Conservation (phyloP, 2,329 filamentous ascomycete species). For the Parastagonospora nodorum region DNA sequence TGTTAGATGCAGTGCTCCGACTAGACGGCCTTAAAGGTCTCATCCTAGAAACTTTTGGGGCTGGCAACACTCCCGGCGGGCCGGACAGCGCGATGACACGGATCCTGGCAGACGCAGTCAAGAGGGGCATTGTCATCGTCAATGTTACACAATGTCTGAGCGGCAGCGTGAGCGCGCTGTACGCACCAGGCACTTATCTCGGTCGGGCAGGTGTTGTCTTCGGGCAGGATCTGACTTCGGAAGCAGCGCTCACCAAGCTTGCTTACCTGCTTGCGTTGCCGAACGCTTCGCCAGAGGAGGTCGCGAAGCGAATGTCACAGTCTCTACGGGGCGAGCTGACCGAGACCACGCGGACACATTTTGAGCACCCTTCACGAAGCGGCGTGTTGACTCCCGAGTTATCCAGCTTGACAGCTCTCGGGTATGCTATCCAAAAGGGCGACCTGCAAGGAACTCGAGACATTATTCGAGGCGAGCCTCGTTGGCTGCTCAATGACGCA, state of each 20-base stretch:
- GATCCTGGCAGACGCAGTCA: conserved; percentile 76
- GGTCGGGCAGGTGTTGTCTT: conserved; percentile 86
- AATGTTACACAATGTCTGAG: conserved; percentile 86
- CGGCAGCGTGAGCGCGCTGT: conserved; percentile 48
- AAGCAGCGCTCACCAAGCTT: conserved; percentile 89
- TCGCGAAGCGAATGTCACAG: conserved; percentile 72
- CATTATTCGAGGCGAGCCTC: conserved; percentile 69
- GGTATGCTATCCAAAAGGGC: conserved; percentile 77
- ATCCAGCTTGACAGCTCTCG: conserved; percentile 74
- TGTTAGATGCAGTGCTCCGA: conserved; percentile 83
- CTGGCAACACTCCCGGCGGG: conserved; percentile 86
- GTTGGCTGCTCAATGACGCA: conserved; percentile 71
- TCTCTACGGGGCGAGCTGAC: conserved; percentile 87
- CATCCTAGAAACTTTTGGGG: conserved; percentile 89
- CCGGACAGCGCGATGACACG: conserved; percentile 78
- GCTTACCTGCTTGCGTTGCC: conserved; percentile 80
- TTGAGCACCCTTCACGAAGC: conserved; percentile 72
- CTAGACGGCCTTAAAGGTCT: conserved; percentile 79
- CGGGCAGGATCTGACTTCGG: conserved; percentile 85
- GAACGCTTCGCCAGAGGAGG: conserved; percentile 65
- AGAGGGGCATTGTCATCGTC: conserved; percentile 81
- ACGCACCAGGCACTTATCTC: conserved; percentile 63
- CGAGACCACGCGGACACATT: conserved; percentile 72
- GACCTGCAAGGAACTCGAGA: conserved; percentile 69
- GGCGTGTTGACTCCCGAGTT: conserved; percentile 59